phyloP scores from a whole-genome alignment of 2,329 filamentous ascomycete species.

The Stromatinia cepivora region DNA sequence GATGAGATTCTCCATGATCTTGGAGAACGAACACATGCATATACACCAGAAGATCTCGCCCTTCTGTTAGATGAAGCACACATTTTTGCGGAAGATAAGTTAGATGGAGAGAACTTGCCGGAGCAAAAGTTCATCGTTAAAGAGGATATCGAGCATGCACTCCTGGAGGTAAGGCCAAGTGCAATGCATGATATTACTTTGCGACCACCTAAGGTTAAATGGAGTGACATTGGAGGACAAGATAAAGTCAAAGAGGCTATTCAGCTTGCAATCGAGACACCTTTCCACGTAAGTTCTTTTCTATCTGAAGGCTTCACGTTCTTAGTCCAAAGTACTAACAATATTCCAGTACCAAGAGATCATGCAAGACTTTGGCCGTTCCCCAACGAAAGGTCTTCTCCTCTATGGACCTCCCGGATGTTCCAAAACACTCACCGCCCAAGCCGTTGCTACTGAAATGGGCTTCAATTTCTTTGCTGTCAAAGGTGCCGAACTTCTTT shows the following conservation, averaged over 20 bases:
- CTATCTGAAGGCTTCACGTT: neutral
- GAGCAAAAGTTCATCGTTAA: slow-evolving; percentile 35
- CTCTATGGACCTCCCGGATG: slow-evolving; percentile 93
- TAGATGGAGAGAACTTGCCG: slow-evolving; percentile 8
- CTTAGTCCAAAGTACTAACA: slow-evolving; percentile 21
- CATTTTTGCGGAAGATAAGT: slow-evolving; percentile 41
- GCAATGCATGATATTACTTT: slow-evolving; percentile 89
- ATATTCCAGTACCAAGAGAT: slow-evolving; percentile 48
- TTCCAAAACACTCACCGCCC: slow-evolving; percentile 89
- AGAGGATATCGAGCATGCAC: slow-evolving; percentile 63
- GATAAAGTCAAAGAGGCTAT: slow-evolving; percentile 68
- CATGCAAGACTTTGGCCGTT: slow-evolving; percentile 52
- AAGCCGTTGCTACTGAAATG: slow-evolving; percentile 87
- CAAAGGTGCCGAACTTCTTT: slow-evolving; percentile 89
- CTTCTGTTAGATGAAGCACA: slow-evolving; percentile 59
- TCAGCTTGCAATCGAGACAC: slow-evolving; percentile 45
- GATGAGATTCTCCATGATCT: slow-evolving; percentile 59
- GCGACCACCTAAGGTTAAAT: slow-evolving; percentile 81
- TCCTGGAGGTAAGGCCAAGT: slow-evolving; percentile 71
- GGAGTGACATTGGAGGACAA: slow-evolving; percentile 87
- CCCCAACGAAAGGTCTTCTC: slow-evolving; percentile 76
- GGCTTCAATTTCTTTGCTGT: slow-evolving; percentile 93
- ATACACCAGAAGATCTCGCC: slow-evolving; percentile 76
- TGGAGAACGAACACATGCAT: slow-evolving; percentile 80
- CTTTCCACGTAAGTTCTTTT: slow-evolving; percentile 33